A percentile compares a stretch with the other conserved stretches of the same genome.
phyloP scores from a whole-genome alignment of 768 basidiomycete genomes.

The Lactifluus piperatus region DNA sequence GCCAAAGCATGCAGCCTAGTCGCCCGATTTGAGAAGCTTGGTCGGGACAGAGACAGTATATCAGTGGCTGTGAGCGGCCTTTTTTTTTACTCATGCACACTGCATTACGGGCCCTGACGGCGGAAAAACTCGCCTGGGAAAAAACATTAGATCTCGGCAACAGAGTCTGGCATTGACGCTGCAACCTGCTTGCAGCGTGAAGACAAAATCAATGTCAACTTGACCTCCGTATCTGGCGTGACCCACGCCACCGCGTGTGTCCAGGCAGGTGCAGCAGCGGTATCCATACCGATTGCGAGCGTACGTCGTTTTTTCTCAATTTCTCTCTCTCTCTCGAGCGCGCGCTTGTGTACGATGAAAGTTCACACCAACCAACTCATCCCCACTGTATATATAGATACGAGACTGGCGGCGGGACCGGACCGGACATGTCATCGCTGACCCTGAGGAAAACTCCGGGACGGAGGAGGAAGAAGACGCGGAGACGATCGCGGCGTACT shows the following conservation, averaged over 20 bases:
- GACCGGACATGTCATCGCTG: neutral
- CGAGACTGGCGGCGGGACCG: constrained; percentile 8
- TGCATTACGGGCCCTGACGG: neutral
- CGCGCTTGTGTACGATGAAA: no score
- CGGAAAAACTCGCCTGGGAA: neutral
- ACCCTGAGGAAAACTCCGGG: neutral
- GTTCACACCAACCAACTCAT: neutral
- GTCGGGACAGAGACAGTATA: constrained; percentile 33
- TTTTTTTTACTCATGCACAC: no score
- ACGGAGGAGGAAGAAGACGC: neutral
- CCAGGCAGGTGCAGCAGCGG: constrained; percentile 38
- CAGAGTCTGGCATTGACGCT: constrained; percentile 43
- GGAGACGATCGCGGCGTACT: constrained; percentile 19
- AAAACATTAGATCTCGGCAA: constrained; percentile 44
- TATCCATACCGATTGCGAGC: constrained; percentile 42
- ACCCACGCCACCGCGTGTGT: constrained; percentile 48
- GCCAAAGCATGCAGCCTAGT: constrained; percentile 35
- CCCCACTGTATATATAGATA: neutral
- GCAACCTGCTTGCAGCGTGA: constrained; percentile 32
- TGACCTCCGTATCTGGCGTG: constrained; percentile 45
- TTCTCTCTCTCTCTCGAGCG: neutral
- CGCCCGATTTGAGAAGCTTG: constrained; percentile 33
- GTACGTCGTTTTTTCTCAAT: constrained; percentile 34
- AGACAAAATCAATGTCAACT: constrained; percentile 40
- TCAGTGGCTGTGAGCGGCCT: constrained; percentile 41